Evolutionary conservation across 2,329 filamentous ascomycete genomes (phyloP), one percentile per base, ranked within the genome.

Genomic region (Claviceps spartinae): DNA sequence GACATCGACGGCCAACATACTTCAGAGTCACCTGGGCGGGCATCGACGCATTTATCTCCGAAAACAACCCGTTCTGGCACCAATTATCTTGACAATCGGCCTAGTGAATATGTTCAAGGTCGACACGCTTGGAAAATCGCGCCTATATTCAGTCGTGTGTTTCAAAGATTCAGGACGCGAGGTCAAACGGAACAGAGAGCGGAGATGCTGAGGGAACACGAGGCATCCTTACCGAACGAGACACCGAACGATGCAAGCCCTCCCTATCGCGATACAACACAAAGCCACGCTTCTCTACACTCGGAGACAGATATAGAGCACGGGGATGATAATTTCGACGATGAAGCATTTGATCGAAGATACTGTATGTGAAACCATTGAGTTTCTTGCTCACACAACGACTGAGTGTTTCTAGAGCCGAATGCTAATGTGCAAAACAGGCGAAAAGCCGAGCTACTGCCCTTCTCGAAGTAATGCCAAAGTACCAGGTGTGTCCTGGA

Each of bases 401-500:
- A 11, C 20, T 37, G 26, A 11, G 26, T 30, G 36, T 9, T 16
- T 36, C 9, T 24, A 14, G 13, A 18, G 16, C 30, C 4, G 8
- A 13, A 24, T 42, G 37, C 50, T 42, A 9, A 52, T 20, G 11
- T 18, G 9, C n/a, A 11, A 13, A 7, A 18, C 20, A 58, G 57
- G 42, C 26, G 56, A 64, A 26, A 61, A 63, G 4, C 66, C 67
- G 1, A 63, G 56, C 9, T 63, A 65, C 34, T 70, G 68, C 54
- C 59, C 56, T 26, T 68, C 67, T 3, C 57, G 52, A 22, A 56
- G 57, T 37, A 62, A 68, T 37, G 63, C 70, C 22, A 61, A 63
- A 46, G 60, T 57, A 38, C 60, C 55, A 3, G 59, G 65, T 43
- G 59, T 56, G 11, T 69, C 65, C 47, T 82, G 77, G 76, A 65